Evolutionary conservation across 1,139 yeast genomes (phyloP).

Genomic region (Geotrichum reessii): DNA sequence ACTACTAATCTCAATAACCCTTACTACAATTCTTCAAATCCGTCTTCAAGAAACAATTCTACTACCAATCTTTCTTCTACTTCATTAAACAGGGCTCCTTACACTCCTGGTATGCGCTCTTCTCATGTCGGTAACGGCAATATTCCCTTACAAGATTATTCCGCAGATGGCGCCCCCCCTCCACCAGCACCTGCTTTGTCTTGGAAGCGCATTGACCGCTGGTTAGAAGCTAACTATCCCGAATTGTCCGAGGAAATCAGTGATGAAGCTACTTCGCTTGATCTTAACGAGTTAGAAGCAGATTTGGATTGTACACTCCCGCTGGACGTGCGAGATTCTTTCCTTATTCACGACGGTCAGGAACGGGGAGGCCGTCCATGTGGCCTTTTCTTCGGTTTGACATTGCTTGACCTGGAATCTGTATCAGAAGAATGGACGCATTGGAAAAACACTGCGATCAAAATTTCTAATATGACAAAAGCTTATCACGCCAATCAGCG

Average conservation of each 20-base stretch:
- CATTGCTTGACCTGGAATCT: constrained; percentile 63
- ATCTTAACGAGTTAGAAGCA: constrained; percentile 68
- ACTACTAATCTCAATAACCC: constrained; percentile 11
- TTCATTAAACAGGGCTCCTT: constrained; percentile 33
- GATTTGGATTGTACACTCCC: constrained; percentile 67
- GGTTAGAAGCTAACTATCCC: constrained; percentile 75
- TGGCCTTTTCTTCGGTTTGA: constrained; percentile 68
- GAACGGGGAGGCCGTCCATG: constrained; percentile 69
- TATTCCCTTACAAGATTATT: constrained; percentile 47
- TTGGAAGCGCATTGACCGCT: constrained; percentile 67
- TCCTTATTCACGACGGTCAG: constrained; percentile 76
- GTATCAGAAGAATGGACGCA: constrained; percentile 63
- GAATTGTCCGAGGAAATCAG: constrained; percentile 69
- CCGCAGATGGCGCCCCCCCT: constrained; percentile 50
- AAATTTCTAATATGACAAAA: constrained; percentile 25
- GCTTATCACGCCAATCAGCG: constrained; percentile 20
- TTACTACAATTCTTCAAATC: constrained; percentile 17
- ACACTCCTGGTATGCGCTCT: constrained; percentile 38
- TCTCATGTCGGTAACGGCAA: constrained; percentile 33
- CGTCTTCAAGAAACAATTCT: constrained; percentile 22
- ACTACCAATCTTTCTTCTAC: constrained; percentile 23
- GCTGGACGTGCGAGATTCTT: constrained; percentile 67
- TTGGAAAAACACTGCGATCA: constrained; percentile 64
- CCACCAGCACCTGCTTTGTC: constrained; percentile 65
- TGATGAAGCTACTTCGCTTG: constrained; percentile 67